Base-by-base conservation (phyloP, 805 yeast species). In the Myxozyma neglecta region DNA sequence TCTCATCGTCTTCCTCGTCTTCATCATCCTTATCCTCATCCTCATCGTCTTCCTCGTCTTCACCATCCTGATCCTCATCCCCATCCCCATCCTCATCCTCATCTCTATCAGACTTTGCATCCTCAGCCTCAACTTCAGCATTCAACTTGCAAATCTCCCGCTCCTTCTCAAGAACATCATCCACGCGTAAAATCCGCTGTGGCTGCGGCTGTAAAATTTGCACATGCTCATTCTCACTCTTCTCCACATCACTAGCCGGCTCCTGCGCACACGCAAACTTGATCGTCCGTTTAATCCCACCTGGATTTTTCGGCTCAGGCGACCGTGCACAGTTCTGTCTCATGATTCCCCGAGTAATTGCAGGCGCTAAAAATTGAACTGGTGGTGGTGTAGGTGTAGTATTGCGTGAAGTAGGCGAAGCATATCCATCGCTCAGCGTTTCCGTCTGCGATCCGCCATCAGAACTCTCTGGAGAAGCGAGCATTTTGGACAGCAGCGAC, bases 351-450 rank as follows among this genome's bases (percentile, higher is more conserved):
- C 44, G 40, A 2, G 61, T 32, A 10, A 40, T 53, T 5, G 51
- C 16, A n/a, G 13, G 37, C 43, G n/a, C 29, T 3, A 54, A 11
- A 16, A 50, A 43, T 6, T 47, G 48, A 20, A 32, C 8, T 11
- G 55, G 64, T 29, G 66, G 66, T 7, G 66, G 66, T 4, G 64
- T 60, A 10, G 65, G 66, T 10, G 66, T 60, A 1, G 66, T 63
- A 53, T 55, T 56, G 47, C 65, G 66, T 16, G 66, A 63, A 29
- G 66, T 56, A 42, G 61, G 66, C 24, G 66, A 63, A 16, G 66
- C 46, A 44, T 20, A 55, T 29, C 57, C 58, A 40, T 63, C 66
- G 34, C 65, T 61, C 35, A 55, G 53, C 8, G 47, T 32, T 4
- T 56, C 65, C 16, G 52, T 36, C 3, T 50, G 35, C 5, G 54